A percentile compares a stretch with the other conserved stretches of the same genome.
Evolutionary conservation across 345 rosid species (phyloP).

Genomic region (Cardamine resedifolia): DNA sequence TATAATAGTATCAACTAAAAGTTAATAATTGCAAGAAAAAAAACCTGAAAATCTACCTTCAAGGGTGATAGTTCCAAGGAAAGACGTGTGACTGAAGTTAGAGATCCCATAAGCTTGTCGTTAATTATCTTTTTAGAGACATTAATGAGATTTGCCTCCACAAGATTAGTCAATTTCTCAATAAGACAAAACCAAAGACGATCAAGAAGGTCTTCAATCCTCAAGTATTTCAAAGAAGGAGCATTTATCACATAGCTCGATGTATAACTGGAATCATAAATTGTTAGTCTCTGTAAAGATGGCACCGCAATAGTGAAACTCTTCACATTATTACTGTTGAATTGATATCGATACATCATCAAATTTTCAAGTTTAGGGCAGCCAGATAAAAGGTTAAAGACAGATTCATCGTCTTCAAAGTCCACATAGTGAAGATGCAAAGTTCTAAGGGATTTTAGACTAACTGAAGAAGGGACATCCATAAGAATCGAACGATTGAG

Average conservation of each 20-base stretch:
- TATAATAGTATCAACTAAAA: neutral
- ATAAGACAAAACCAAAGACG: too few relatives aligned
- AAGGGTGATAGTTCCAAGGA: neutral
- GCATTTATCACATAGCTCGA: too few relatives aligned
- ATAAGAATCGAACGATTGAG: neutral
- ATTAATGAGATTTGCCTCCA: neutral
- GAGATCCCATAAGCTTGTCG: neutral
- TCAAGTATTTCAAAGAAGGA: too few relatives aligned
- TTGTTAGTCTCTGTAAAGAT: neutral
- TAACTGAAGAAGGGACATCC: neutral
- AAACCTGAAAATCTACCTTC: neutral
- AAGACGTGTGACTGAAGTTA: neutral
- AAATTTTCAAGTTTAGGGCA: conserved; percentile 19
- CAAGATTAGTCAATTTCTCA: too few relatives aligned
- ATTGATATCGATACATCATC: neutral
- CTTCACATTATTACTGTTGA: neutral
- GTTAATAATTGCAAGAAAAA: neutral
- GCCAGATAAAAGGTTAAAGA: neutral
- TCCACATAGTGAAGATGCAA: neutral
- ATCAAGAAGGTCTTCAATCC: too few relatives aligned
- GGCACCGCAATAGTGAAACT: conserved; percentile 2
- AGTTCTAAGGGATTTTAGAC: neutral
- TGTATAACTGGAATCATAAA: too few relatives aligned
- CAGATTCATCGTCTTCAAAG: neutral
- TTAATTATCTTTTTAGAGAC: too few relatives aligned